Base-by-base conservation (phyloP, 2,329 filamentous ascomycete genomes). In the Ceratocystis colombiana region DNA sequence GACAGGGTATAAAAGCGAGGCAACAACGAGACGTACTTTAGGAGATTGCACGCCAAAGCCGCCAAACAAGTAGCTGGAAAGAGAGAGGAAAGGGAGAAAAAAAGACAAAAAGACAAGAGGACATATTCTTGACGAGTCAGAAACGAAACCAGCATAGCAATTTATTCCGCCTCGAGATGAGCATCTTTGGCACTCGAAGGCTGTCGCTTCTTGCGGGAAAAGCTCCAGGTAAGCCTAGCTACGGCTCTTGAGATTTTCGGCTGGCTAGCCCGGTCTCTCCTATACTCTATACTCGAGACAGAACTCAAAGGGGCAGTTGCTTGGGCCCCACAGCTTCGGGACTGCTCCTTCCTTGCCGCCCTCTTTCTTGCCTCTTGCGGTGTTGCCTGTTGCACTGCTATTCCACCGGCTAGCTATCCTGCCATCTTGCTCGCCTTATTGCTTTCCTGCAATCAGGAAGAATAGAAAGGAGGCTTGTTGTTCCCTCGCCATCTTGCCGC, bases 121-220 rank as follows among this genome's bases (percentile, higher is more conserved):
- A 50, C n/a, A 12, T 41, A 12, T 41, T 53, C 22, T 53, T 25
- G 20, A 48, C 46, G 20, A 48, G n/a, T 5, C 46, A 20, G 17
- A 20, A 59, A 3, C 17, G 1, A 50, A 33, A 30, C 7, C 55
- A 59, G 28, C 28, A 59, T 15, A 12, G 37, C 37, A 20, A 5
- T 17, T 8, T 4, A 37, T 33, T 25, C 17, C 8, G 37, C 10
- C 37, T 15, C 20, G 15, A 53, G 10, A 53, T 59, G 55, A 59
- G 55, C 55, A 59, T 59, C 55, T 59, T 59, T n/a, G 28, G 55
- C 25, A 8, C 55, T 15, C 55, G 55, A 30, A 59, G 55, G 55
- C 55, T 59, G 55, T 59, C 55, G 28, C 33, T 59, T 15, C 55
- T 59, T 28, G 55, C 55, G 17, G 55, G 55, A 37, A 59, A 59